These are phyloP conservation scores for Gynostemma pentaphyllum DNA, from an alignment of 306 rosid species.

Conservation along the genomic window DNA sequence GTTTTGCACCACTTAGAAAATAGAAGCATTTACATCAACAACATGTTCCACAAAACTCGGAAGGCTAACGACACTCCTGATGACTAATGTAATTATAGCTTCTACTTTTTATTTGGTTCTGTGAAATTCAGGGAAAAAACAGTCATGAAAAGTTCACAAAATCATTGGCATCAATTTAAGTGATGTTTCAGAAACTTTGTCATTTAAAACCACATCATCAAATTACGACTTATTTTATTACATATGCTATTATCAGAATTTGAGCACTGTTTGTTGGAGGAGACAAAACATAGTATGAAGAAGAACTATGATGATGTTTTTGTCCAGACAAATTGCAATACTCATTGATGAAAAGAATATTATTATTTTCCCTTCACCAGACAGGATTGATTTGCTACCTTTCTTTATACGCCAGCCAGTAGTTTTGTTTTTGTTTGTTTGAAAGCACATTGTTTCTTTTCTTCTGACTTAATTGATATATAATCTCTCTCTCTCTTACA, in stretches of 20 bases:
- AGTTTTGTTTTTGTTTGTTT: not conserved
- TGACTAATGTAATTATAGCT: not conserved
- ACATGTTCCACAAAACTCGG: not conserved
- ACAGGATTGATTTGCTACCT: not conserved
- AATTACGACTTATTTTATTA: too few relatives aligned
- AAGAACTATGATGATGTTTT: not conserved
- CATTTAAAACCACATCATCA: too few relatives aligned
- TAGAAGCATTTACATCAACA: not conserved
- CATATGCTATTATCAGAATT: not conserved
- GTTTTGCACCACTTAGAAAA: constrained; percentile 19
- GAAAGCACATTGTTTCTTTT: not conserved
- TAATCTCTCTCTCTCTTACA: too few relatives aligned
- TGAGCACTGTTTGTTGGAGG: not conserved
- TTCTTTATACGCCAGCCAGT: not conserved
- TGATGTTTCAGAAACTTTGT: not conserved
- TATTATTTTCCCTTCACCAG: not conserved
- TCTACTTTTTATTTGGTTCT: not conserved
- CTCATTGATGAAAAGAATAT: not conserved
- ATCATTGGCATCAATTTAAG: not conserved
- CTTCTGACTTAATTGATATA: too few relatives aligned
- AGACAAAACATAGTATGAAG: not conserved
- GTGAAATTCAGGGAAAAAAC: not conserved
- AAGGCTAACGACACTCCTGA: not conserved
- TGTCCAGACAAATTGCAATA: not conserved
- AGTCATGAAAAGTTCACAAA: not conserved